A percentile compares a stretch with the other conserved stretches of the same genome.
These are phyloP conservation scores for Suillus variegatus DNA, from an alignment of 768 basidiomycete species.

Conservation along the genomic window DNA sequence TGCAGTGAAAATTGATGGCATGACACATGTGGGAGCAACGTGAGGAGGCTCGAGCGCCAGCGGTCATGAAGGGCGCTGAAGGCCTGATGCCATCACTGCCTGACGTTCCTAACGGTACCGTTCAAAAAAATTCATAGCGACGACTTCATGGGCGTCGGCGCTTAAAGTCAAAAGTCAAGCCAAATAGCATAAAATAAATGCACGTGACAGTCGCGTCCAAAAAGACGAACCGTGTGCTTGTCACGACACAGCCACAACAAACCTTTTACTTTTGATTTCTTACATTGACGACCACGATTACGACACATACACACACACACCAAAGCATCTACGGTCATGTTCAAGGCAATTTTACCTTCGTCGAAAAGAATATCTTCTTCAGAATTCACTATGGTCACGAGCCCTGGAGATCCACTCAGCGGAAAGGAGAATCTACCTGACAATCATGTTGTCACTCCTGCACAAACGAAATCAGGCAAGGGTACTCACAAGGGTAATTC, in stretches of 20 bases:
- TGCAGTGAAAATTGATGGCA: constrained; percentile 3
- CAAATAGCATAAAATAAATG: constrained; percentile 28
- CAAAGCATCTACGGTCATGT: constrained; percentile 49
- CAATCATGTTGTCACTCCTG: constrained; percentile 32
- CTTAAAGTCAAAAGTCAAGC: not conserved
- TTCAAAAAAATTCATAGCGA: not conserved
- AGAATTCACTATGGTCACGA: constrained; percentile 75
- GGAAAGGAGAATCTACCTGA: constrained; percentile 74
- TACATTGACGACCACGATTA: constrained; percentile 4
- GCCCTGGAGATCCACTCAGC: constrained; percentile 46
- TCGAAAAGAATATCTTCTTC: constrained; percentile 59
- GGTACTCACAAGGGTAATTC: constrained; percentile 20
- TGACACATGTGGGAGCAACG: constrained; percentile 15
- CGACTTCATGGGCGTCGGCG: constrained; percentile 3
- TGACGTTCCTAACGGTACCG: not conserved
- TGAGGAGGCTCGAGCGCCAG: not conserved
- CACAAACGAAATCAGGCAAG: constrained; percentile 31
- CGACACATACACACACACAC: constrained; percentile 5
- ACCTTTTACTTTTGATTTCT: not conserved
- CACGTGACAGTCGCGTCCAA: constrained; percentile 35
- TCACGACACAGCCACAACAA: constrained; percentile 5
- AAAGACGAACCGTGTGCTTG: constrained; percentile 31
- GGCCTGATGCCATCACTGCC: not conserved
- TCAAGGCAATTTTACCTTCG: constrained; percentile 76
- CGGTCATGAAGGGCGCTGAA: not conserved